Base-by-base conservation (phyloP, 169 alveolate genomes). In the Cryptosporidium baileyi region DNA sequence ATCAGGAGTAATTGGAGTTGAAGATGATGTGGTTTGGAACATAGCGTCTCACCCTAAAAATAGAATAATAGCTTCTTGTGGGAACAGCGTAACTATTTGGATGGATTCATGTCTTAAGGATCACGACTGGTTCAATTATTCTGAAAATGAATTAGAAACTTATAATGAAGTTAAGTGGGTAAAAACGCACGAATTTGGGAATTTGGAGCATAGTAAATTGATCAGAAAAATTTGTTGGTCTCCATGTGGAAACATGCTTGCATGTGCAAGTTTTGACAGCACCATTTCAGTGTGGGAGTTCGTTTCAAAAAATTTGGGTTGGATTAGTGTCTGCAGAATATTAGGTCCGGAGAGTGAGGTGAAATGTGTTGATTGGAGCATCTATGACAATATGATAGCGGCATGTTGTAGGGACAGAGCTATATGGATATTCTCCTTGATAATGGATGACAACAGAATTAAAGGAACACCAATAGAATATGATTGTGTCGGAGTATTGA, bases 331-430 rank as follows among this genome's bases (percentile, higher is more conserved):
- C 28, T 89, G 94, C 61, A 96, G 19, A 32, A 51, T 74, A 5
- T 44, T 93, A 88, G 96, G 96, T 32, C 95, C 94, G 49, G 98
- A 95, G 51, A 92, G 90, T 80, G 98, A 95, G 88, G 96, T 91
- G 4, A 95, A 95, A 82, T 65, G 94, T 54, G 94, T 95, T 19
- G 88, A 93, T 81, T 95, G 95, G 95, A 91, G 93, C 40, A 60
- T 34, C 17, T 92, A 90, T 88, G 93, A 95, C 13, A 89, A 92
- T 54, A 91, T 67, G 61, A 74, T 95, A 43, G 96, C 97, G 5
- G 91, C 96, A n/a, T 95, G 96, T 79, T 82, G 95, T 6, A 88
- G 98, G 63, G 96, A 95, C 88, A 94, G 93, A 67, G 92, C 94
- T n/a, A 91, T 95, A 17, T 94, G 96, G 96, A 89, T 95, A 32